These are phyloP conservation scores for Salix udensis DNA, from an alignment of 345 rosid genomes.

Conservation along the genomic window DNA sequence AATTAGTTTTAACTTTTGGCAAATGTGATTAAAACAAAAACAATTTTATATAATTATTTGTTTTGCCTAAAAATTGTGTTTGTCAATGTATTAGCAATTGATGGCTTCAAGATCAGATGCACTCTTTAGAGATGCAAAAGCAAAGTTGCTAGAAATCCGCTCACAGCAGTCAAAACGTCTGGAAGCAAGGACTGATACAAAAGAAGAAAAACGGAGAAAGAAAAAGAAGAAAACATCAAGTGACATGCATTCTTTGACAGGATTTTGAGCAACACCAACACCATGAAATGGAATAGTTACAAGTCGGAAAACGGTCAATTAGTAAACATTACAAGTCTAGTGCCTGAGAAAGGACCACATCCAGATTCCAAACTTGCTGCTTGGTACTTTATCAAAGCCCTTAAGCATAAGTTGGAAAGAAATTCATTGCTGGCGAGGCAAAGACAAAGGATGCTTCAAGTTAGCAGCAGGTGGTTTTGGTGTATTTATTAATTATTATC, in stretches of 20 bases:
- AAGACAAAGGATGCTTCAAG: background rate
- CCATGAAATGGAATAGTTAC: background rate
- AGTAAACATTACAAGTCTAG: background rate
- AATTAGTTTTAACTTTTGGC: background rate
- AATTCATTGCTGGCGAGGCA: background rate
- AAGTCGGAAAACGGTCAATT: background rate
- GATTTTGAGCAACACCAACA: background rate
- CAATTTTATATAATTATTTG: background rate
- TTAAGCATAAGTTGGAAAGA: background rate
- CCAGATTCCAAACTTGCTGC: background rate
- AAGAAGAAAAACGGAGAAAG: conserved; percentile 23
- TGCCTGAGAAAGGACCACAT: background rate
- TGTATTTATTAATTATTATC: background rate
- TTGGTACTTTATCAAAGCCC: background rate
- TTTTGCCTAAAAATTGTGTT: background rate
- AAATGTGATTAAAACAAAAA: too few species aligned
- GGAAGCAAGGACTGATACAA: conserved; percentile 18
- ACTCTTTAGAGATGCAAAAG: conserved; percentile 71
- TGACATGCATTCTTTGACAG: conserved; percentile 2
- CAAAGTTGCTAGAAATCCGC: conserved; percentile 42
- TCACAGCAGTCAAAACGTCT: conserved; percentile 25
- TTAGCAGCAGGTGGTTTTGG: background rate
- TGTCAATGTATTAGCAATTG: conserved; percentile 53
- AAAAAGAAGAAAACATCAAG: conserved; percentile 19
- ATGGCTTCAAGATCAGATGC: conserved; percentile 88